Evolutionary conservation across 2,329 filamentous ascomycete species (phyloP), one percentile per base, ranked within the genome.

Genomic region (Fusarium bulbicola): DNA sequence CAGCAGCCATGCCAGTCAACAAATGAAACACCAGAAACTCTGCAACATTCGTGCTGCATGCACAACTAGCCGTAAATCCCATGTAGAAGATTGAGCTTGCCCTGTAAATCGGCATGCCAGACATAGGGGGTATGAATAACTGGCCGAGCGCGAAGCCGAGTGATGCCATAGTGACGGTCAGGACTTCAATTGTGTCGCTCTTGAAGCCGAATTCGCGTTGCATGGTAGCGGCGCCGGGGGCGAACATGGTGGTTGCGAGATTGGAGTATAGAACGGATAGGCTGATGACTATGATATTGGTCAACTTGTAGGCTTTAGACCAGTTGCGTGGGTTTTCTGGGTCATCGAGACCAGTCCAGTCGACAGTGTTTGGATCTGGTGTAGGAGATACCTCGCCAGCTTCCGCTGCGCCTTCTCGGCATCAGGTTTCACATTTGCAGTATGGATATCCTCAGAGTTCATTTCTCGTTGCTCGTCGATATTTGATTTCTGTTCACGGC

Each of bases 331-430:
- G 52, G 4, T 43, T 56, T 16, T 2, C 28, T 0, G 26, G 52
- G 28, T 56, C 37, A 1, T 43, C 1, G 3, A 28, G 21, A 0
- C 52, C 52, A 3, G 11, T 20, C 52, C 52, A 56, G 26, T 56
- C 28, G 9, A 43, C 21, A 2, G 12, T 21, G 1, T 30, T 32
- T 11, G 21, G 26, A 2, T 32, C 21, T 15, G 21, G 8, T 4
- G 12, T 21, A 6, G 37, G 21, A 24, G 20, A 2, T 28, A 11
- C 6, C 3, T 37, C n/a, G 18, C 21, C 32, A 28, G 20, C 0
- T 54, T 21, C 5, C 4, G 11, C 9, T 21, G 15, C 0, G 2
- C 14, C 20, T 1, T 54, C 11, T 40, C 36, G 1, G 7, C 10
- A 11, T 40, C 20, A 7, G 21, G 1, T 0, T 20, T 52, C 16